phyloP scores from a whole-genome alignment of 352 stramenopile genomes.

The Aphanomyces astaci region DNA sequence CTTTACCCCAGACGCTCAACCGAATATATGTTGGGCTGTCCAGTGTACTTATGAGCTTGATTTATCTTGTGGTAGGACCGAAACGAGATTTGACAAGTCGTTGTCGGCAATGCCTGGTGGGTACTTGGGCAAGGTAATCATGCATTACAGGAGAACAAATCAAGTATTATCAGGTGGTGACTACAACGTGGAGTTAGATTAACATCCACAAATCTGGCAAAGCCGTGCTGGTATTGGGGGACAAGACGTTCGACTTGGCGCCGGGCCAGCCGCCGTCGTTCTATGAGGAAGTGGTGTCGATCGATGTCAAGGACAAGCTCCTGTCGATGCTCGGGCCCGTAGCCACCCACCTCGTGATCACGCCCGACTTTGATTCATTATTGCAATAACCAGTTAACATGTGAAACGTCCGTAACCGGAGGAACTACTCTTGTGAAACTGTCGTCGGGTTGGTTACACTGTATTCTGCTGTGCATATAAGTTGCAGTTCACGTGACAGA shows the following conservation, averaged over 20 bases:
- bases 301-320: slow-evolving; percentile 63
- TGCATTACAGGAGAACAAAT: too few species aligned
- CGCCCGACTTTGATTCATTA: slow-evolving; percentile 76
- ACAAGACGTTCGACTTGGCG: slow-evolving; percentile 81
- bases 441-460: too few species aligned
- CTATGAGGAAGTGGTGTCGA: slow-evolving; percentile 75
- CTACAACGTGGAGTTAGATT: slow-evolving; percentile 33
- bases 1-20: slow-evolving; percentile 45
- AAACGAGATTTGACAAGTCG: slow-evolving; percentile 64
- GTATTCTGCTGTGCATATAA: too few species aligned
- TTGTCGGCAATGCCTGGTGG: slow-evolving; percentile 58
- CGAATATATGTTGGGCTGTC: too few species aligned
- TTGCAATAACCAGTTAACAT: slow-evolving; percentile 41
- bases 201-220: slow-evolving; percentile 80
- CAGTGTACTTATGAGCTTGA: too few species aligned
- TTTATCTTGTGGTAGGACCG: too few species aligned
- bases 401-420: background rate
- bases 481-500: background rate
- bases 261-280: slow-evolving; percentile 71
- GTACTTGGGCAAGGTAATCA: slow-evolving; percentile 81
- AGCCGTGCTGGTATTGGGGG: slow-evolving; percentile 74
- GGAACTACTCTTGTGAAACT: background rate
- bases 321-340: slow-evolving; percentile 65
- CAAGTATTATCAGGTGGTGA: too few species aligned
- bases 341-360: slow-evolving; percentile 75